Evolutionary conservation across 495 filamentous ascomycete species (phyloP).

Genomic region (Annulohypoxylon bovei): DNA sequence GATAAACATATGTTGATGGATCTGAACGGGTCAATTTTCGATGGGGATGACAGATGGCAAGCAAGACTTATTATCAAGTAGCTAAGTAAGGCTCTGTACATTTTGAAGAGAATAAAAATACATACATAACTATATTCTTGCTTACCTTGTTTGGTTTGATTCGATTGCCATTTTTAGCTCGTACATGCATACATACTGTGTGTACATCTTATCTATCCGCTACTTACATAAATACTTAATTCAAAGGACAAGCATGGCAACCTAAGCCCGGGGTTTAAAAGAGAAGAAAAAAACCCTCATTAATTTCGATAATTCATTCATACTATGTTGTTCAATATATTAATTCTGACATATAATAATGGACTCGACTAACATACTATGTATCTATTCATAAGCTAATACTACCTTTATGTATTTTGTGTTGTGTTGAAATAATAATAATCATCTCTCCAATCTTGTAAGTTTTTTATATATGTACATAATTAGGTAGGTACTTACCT

Average conservation of each 20-base stretch:
- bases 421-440: neutral
- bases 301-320: slow-evolving; percentile 3
- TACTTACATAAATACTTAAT: neutral
- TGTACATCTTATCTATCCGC: slow-evolving; percentile 32
- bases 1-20: slow-evolving; percentile 8
- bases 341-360: neutral
- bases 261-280: slow-evolving; percentile 2
- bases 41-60: slow-evolving; percentile 14
- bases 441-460: neutral
- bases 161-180: slow-evolving; percentile 17
- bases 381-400: neutral
- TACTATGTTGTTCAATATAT: neutral
- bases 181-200: too few species aligned
- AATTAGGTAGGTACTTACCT: neutral
- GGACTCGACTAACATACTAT: neutral
- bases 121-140: too few species aligned
- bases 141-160: slow-evolving; percentile 3
- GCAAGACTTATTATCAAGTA: neutral
- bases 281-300: slow-evolving; percentile 5
- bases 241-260: slow-evolving; percentile 22
- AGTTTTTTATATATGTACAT: neutral
- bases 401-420: neutral
- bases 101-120: slow-evolving; percentile 21
- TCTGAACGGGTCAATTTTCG: slow-evolving; percentile 3
- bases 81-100: slow-evolving; percentile 11